Base-by-base conservation (phyloP, 768 basidiomycete genomes). In the Xanthoconium purpureum region DNA sequence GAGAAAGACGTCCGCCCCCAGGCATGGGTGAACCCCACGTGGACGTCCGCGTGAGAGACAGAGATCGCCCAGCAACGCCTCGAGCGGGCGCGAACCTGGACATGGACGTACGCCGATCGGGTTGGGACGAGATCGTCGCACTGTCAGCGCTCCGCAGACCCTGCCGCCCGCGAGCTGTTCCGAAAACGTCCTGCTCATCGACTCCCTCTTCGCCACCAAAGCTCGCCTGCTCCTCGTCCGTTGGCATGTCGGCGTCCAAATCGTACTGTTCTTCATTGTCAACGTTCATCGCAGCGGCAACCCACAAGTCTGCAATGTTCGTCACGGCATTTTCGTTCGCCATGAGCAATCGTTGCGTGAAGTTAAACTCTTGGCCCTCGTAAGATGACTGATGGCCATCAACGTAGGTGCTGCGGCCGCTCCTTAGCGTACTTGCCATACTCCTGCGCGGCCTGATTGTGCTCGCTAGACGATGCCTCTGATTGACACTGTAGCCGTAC, bases 241-340 rank as follows among this genome's bases (percentile, higher is more conserved):
- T 44, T 8, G 46, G 54, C 40, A 63, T 47, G 11, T 54, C 58
- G 53, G 71, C 63, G 11, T 78, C 80, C 17, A 73, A 71, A 57
- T 78, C 76, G 57, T 89, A 89, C 3, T 86, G 85, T 54, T 94
- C 87, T 60, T 94, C 93, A 63, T 90, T 89, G 66, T 96, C 94
- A 32, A 88, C 92, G 57, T 96, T 97, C 75, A 96, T 92, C 7
- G 96, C 97, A 18, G 95, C 90, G 6, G 94, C 93, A 50, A 98
- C 92, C 97, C 97, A 99, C 20, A 99, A 77, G 73, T 98, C 96
- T 24, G 94, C 91, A 66, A 99, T 91, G 62, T 88, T 93, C 54
- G 92, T 95, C 6, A 94, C 94, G 13, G 92, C 89, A 63, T 93
- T 90, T 73, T 97, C 94, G 71, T 97, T 97, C 18, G 96, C 96